Evolutionary conservation across 805 yeast genomes (phyloP), one percentile per base, ranked within the genome.

Genomic region (Myxozyma mucilagina): DNA sequence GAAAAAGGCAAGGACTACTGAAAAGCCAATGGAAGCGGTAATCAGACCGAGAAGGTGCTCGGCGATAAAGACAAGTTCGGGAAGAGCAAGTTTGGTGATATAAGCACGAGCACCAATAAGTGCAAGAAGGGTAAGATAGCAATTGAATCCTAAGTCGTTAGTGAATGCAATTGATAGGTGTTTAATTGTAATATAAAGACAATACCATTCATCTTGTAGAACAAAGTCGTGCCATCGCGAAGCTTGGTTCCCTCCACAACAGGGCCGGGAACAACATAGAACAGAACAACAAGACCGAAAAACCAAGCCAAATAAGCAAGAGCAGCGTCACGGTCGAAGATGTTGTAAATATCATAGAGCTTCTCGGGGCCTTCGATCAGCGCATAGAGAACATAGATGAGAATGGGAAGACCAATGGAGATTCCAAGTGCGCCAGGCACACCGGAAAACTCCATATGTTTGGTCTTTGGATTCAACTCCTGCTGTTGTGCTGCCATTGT

Each of bases 161-260:
- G 34, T 20, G 7, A 11, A 42, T n/a, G 32, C 10, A n/a, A 24
- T 24, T 24, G 29, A 13, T 9, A 18, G 16, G 9, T 11, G 36
- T 18, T 43, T 24, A 38, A 2, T 32, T 43, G 35, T 9, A 18
- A 53, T 8, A 5, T n/a, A 51, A 31, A 6, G 6, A 2, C 18
- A 14, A 80, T 73, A 11, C 98, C 98, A 72, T 94, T 93, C 76
- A 94, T 88, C 70, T 87, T 86, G 76, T 93, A 93, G 18, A 73
- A 71, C 63, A 93, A 79, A 52, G 74, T 74, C 0, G 89, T 80
- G 1, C 94, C 94, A 72, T 91, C 96, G 69, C 97, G 80, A 60
- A 93, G 76, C 58, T 72, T 74, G 10, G 86, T 84, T 31, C 99
- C 99, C 36, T 81, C 71, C 67, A 84, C 75, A 29, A 71, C 73